A percentile compares a stretch with the other conserved stretches of the same genome.
Evolutionary conservation across 805 yeast species (phyloP).

Genomic region (Ogataea chonburiensis): DNA sequence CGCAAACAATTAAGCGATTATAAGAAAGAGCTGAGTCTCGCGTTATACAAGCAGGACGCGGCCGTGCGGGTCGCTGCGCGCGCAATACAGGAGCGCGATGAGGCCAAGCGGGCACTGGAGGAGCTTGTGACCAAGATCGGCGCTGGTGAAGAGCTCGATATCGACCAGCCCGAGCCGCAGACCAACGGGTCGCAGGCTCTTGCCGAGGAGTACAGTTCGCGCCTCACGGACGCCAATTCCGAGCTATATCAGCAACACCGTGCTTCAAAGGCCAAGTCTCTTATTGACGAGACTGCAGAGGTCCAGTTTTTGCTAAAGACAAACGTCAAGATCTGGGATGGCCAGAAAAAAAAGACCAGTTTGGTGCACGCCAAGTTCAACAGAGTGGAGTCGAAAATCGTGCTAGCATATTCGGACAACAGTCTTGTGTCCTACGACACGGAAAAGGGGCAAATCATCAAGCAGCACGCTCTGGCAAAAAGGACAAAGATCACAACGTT

Average conservation of each 20-base stretch:
- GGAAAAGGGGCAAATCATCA: not conserved
- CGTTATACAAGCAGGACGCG: slow-evolving; percentile 85
- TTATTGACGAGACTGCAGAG: slow-evolving; percentile 8
- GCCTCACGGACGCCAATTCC: slow-evolving; percentile 19
- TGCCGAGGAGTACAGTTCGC: slow-evolving; percentile 5
- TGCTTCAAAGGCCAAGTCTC: slow-evolving; percentile 19
- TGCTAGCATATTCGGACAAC: slow-evolving; percentile 14
- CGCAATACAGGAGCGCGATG: slow-evolving; percentile 73
- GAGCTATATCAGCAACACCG: slow-evolving; percentile 24
- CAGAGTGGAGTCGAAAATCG: slow-evolving; percentile 4
- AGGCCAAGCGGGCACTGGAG: slow-evolving; percentile 63
- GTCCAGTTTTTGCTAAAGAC: slow-evolving; percentile 3
- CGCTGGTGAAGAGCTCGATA: slow-evolving; percentile 16
- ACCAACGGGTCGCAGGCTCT: slow-evolving; percentile 2
- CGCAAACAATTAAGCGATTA: slow-evolving; percentile 68
- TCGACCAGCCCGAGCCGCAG: slow-evolving; percentile 21
- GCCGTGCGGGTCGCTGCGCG: slow-evolving; percentile 82
- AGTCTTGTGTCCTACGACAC: slow-evolving; percentile 5
- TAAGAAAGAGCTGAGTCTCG: slow-evolving; percentile 69
- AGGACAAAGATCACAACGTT: slow-evolving; percentile 8
- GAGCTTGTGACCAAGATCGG: slow-evolving; percentile 47
- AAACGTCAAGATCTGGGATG: slow-evolving; percentile 6
- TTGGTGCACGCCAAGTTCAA: slow-evolving; percentile 6
- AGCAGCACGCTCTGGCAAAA: slow-evolving; percentile 7
- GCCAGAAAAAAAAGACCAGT: slow-evolving; percentile 9